Conservation (phyloP, 805 yeast species). For the Saccharomycopsis fibuligera region DNA sequence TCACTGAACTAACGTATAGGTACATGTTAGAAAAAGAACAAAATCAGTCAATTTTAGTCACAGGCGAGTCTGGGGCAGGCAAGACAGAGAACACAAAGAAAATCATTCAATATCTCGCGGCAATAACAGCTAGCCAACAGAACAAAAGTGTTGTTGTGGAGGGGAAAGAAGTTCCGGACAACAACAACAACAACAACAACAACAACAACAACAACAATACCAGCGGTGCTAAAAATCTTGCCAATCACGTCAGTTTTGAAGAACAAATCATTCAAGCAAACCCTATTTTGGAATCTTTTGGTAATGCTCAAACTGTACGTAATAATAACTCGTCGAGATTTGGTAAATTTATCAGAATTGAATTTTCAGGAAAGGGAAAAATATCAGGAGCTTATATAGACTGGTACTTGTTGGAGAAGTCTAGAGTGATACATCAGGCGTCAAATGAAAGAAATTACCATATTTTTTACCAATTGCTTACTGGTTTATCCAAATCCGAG, state of each 20-base stretch:
- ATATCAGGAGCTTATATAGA: slow-evolving; percentile 89
- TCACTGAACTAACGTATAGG: slow-evolving; percentile 80
- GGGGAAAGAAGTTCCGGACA: not conserved
- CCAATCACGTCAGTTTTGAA: slow-evolving; percentile 48
- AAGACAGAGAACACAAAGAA: slow-evolving; percentile 96
- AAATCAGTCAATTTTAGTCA: slow-evolving; percentile 90
- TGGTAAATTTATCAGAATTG: slow-evolving; percentile 91
- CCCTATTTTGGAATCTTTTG: slow-evolving; percentile 93
- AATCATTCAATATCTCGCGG: slow-evolving; percentile 84
- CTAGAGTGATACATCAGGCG: slow-evolving; percentile 79
- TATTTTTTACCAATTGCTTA: slow-evolving; percentile 82
- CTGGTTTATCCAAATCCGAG: slow-evolving; percentile 55
- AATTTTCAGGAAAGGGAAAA: slow-evolving; percentile 54
- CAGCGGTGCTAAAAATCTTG: not conserved
- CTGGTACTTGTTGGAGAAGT: slow-evolving; percentile 90
- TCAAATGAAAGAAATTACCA: slow-evolving; percentile 84
- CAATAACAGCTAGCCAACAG: slow-evolving; percentile 44
- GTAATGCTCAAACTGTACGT: slow-evolving; percentile 92
- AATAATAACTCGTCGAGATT: slow-evolving; percentile 94
- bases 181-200: slow-evolving; percentile 19
- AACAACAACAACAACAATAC: slow-evolving; percentile 13
- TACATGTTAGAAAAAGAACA: slow-evolving; percentile 60
- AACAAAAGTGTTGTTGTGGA: not conserved
- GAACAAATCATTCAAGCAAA: slow-evolving; percentile 85
- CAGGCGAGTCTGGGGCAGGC: slow-evolving; percentile 99